These are phyloP conservation scores for Kandelia obovata DNA, from an alignment of 345 rosid genomes.

Conservation along the genomic window DNA sequence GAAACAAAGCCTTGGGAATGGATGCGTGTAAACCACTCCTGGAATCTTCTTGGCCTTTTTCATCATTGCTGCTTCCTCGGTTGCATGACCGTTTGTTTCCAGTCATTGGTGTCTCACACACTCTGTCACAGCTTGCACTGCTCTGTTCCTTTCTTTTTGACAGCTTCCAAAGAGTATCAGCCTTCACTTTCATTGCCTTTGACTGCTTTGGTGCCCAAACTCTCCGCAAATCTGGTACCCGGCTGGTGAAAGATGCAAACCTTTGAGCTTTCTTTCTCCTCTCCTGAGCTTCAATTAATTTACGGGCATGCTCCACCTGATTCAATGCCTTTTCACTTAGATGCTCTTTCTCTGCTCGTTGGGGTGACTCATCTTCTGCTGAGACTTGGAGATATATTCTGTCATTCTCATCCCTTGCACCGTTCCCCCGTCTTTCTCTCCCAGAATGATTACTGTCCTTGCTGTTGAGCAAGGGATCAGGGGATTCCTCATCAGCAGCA, in stretches of 20 bases:
- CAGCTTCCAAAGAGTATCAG: constrained; percentile 34
- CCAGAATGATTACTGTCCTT: constrained; percentile 66
- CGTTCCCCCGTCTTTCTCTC: constrained; percentile 37
- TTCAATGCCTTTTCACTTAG: constrained; percentile 23
- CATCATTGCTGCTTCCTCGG: constrained; percentile 24
- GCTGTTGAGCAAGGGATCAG: constrained; percentile 50
- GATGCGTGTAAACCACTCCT: background rate
- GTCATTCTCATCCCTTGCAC: constrained; percentile 28
- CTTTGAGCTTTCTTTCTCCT: constrained; percentile 80
- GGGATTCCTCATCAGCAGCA: constrained; percentile 54
- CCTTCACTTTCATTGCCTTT: constrained; percentile 28
- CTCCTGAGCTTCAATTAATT: constrained; percentile 58
- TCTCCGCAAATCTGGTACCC: constrained; percentile 83
- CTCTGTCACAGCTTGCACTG: constrained; percentile 50
- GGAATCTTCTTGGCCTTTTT: constrained; percentile 27
- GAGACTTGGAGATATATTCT: constrained; percentile 25
- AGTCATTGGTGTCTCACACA: constrained; percentile 76
- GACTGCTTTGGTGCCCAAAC: constrained; percentile 89
- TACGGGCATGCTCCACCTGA: constrained; percentile 36
- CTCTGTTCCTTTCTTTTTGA: constrained; percentile 47
- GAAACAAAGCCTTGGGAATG: constrained; percentile 76
- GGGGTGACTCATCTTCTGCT: constrained; percentile 31
- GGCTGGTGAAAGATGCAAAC: constrained; percentile 71
- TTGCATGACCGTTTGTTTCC: constrained; percentile 37
- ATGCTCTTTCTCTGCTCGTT: constrained; percentile 21